A percentile compares a stretch with the other conserved stretches of the same genome.
Evolutionary conservation across 352 stramenopile genomes (phyloP).

Genomic region (Phytopythium kandeliae): DNA sequence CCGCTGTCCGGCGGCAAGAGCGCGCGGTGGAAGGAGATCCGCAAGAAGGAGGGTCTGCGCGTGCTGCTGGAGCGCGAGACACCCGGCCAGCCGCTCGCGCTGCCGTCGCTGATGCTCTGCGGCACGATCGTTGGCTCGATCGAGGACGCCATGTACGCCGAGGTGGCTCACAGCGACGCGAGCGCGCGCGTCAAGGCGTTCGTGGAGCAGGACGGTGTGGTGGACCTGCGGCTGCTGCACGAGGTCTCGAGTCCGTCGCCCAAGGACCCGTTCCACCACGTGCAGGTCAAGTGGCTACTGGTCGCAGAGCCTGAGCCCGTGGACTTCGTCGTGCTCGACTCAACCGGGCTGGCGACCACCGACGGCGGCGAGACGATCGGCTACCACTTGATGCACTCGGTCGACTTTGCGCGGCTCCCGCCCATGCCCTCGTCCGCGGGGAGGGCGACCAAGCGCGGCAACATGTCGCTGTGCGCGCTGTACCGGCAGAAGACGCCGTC

Average conservation of each 20-base stretch:
- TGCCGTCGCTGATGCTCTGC: constrained; percentile 7
- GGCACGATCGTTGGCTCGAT: constrained; percentile 8
- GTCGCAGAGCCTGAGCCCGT: not conserved
- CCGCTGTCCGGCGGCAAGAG: constrained; percentile 28
- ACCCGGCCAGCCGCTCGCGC: constrained; percentile 5
- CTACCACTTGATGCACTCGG: constrained; percentile 15
- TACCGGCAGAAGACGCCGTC: constrained; percentile 7
- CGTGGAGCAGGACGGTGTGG: constrained; percentile 3
- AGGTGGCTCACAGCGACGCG: not conserved
- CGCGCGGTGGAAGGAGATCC: constrained; percentile 25
- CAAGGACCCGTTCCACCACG: constrained; percentile 9
- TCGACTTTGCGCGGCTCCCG: constrained; percentile 10
- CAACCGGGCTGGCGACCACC: constrained; percentile 6
- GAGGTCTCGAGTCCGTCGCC: not conserved
- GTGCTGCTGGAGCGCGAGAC: constrained; percentile 23
- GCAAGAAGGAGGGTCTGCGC: constrained; percentile 16
- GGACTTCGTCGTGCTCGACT: constrained; percentile 17
- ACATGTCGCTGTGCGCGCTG: constrained; percentile 15
- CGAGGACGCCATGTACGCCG: constrained; percentile 11
- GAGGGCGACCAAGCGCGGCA: not conserved
- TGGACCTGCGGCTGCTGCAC: constrained; percentile 4
- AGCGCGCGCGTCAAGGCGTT: constrained; percentile 5
- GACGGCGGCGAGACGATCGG: constrained; percentile 9
- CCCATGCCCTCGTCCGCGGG: not conserved
- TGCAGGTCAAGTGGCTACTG: constrained; percentile 10